Evolutionary conservation across 2,329 filamentous ascomycete genomes (phyloP).

Genomic region (Didymella glomerata): DNA sequence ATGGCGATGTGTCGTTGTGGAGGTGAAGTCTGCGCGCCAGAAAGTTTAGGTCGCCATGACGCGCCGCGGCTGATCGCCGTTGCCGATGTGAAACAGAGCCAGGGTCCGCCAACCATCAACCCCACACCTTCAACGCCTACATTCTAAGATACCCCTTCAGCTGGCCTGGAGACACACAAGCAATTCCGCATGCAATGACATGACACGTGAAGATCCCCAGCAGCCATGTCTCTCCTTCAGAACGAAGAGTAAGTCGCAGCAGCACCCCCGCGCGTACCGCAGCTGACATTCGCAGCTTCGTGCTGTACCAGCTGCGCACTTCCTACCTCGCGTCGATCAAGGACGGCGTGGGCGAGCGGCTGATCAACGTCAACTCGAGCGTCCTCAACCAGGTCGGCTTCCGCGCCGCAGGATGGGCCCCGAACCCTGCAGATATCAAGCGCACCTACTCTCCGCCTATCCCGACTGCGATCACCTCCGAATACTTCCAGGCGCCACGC

Average conservation of each 20-base stretch:
- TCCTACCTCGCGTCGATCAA: constrained; percentile 82
- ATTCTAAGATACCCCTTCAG: constrained; percentile 33
- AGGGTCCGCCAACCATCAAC: constrained; percentile 26
- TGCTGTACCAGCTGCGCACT: constrained; percentile 81
- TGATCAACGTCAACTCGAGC: constrained; percentile 81
- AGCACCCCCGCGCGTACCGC: constrained; percentile 15
- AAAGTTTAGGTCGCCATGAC: not conserved
- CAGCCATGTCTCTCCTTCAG: constrained; percentile 55
- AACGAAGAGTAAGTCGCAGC: constrained; percentile 53
- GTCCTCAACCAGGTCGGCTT: constrained; percentile 83
- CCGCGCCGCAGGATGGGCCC: constrained; percentile 81
- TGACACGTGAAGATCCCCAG: constrained; percentile 30
- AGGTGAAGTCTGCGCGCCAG: constrained; percentile 1
- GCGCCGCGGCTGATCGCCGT: constrained; percentile 25
- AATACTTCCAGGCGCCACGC: constrained; percentile 80
- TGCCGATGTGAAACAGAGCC: constrained; percentile 3
- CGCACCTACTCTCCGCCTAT: constrained; percentile 87
- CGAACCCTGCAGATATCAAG: constrained; percentile 78
- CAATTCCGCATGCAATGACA: constrained; percentile 11
- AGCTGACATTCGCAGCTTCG: constrained; percentile 65
- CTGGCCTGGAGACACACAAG: constrained; percentile 40
- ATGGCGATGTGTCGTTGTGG: constrained; percentile 57
- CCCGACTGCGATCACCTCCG: constrained; percentile 79
- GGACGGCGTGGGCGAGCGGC: constrained; percentile 83
- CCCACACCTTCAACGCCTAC: constrained; percentile 14